Conservation (phyloP, 257 asterid genomes). For the Salvia hispanica region DNA sequence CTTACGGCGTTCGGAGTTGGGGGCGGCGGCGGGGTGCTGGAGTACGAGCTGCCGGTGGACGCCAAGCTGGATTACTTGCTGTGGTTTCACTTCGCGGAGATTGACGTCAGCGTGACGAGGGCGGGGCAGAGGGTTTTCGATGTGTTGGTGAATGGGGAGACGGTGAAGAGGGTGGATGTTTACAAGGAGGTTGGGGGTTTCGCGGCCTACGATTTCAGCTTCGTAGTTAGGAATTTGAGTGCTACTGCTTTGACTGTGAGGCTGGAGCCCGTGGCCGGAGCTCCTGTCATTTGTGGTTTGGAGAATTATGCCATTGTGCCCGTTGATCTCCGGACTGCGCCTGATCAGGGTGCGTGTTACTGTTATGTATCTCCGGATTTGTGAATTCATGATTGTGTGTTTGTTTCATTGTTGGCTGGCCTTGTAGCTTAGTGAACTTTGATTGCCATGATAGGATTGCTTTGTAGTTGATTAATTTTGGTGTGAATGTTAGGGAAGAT, state of each 20-base stretch:
- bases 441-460: not conserved
- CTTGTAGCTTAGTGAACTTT: not conserved
- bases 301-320: slow-evolving; percentile 97
- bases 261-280: slow-evolving; percentile 68
- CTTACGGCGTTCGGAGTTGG: slow-evolving; percentile 47
- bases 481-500: not conserved
- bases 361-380: not conserved
- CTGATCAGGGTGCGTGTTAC: slow-evolving; percentile 62
- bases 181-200: slow-evolving; percentile 76
- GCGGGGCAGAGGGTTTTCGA: slow-evolving; percentile 91
- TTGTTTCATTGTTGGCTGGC: not conserved
- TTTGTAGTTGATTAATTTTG: not conserved
- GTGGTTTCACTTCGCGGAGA: slow-evolving; percentile 92
- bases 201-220: slow-evolving; percentile 74
- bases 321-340: slow-evolving; percentile 68
- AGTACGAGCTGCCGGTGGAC: slow-evolving; percentile 66
- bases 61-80: slow-evolving; percentile 88
- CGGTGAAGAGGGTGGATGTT: slow-evolving; percentile 75
- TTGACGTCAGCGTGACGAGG: slow-evolving; percentile 72
- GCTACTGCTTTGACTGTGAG: slow-evolving; percentile 58
- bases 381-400: not conserved
- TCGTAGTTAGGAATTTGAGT: slow-evolving; percentile 81
- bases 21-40: slow-evolving; percentile 66
- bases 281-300: slow-evolving; percentile 82
- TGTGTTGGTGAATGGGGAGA: slow-evolving; percentile 68